phyloP scores from a whole-genome alignment of 257 asterid genomes.

The Lavandula angustifolia region DNA sequence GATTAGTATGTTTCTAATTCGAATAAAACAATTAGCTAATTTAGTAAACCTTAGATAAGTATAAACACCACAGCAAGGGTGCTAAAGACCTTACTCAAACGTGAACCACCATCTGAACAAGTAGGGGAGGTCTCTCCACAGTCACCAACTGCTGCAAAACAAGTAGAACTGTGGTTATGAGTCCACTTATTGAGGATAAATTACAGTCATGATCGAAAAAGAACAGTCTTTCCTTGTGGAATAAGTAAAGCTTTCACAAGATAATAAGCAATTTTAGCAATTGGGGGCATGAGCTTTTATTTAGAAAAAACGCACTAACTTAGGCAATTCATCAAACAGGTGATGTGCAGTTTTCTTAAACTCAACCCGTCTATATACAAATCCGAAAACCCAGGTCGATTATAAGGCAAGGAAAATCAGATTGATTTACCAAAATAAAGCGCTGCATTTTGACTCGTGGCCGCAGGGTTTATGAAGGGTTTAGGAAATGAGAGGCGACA shows the following conservation, averaged over 20 bases:
- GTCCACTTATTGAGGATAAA: neutral
- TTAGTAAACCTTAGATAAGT: neutral
- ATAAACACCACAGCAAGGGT: neutral
- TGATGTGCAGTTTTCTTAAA: neutral
- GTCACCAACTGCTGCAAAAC: slow-evolving; percentile 26
- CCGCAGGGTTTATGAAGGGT: slow-evolving; percentile 18
- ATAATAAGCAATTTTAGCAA: neutral
- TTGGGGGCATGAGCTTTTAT: neutral
- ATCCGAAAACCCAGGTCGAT: neutral
- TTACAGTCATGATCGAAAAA: neutral
- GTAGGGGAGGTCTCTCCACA: slow-evolving; percentile 12
- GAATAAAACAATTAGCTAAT: neutral
- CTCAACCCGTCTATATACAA: neutral
- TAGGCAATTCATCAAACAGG: slow-evolving; percentile 15
- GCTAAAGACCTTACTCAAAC: slow-evolving; percentile 34
- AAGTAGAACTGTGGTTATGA: slow-evolving; percentile 10
- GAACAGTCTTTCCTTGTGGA: neutral
- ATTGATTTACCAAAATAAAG: neutral
- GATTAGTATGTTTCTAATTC: slow-evolving; percentile 4
- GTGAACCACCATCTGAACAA: slow-evolving; percentile 30
- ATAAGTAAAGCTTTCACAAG: neutral
- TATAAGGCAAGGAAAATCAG: neutral
- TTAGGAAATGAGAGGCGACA: neutral
- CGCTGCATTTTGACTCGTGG: neutral
- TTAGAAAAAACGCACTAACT: no score